These are phyloP conservation scores for Obelidium mucronatum DNA, from an alignment of 192 early-diverging fungal species.

Conservation along the genomic window DNA sequence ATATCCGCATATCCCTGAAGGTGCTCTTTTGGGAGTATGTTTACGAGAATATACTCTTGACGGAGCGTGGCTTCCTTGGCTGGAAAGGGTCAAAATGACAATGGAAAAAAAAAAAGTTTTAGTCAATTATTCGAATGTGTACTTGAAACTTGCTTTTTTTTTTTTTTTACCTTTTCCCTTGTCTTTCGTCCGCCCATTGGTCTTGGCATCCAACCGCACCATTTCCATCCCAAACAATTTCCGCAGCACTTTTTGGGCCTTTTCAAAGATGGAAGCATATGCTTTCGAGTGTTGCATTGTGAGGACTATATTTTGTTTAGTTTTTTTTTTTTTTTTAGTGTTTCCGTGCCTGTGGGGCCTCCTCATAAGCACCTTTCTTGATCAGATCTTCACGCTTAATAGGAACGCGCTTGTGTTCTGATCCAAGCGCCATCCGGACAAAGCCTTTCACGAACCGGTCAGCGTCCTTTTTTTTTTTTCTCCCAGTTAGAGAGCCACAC, in stretches of 20 bases:
- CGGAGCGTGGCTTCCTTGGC: background rate
- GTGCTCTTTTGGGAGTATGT: conserved; percentile 16
- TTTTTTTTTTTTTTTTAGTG: background rate
- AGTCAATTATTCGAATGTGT: too few relatives aligned
- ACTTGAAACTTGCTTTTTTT: background rate
- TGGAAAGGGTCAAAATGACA: background rate
- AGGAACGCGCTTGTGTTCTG: background rate
- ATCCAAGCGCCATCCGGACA: conserved; percentile 33
- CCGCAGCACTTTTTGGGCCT: conserved; percentile 23
- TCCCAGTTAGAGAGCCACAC: too few relatives aligned
- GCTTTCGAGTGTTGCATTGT: background rate
- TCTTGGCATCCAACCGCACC: conserved; percentile 14
- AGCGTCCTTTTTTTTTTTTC: conserved; percentile 5
- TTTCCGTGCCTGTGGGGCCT: too few relatives aligned
- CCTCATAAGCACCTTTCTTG: background rate
- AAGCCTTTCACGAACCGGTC: conserved; percentile 19
- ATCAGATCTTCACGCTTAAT: conserved; percentile 29
- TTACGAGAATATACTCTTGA: conserved; percentile 15
- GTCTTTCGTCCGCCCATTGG: background rate
- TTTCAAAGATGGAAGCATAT: conserved; percentile 19
- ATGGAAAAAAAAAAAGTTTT: background rate
- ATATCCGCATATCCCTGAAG: background rate
- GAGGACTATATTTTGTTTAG: conserved; percentile 7
- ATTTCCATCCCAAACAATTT: conserved; percentile 24
- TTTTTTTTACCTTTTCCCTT: background rate